A percentile compares a stretch with the other conserved stretches of the same genome.
Evolutionary conservation across 1,139 yeast genomes (phyloP).

Genomic region (Lodderomyces metapsilosis): DNA sequence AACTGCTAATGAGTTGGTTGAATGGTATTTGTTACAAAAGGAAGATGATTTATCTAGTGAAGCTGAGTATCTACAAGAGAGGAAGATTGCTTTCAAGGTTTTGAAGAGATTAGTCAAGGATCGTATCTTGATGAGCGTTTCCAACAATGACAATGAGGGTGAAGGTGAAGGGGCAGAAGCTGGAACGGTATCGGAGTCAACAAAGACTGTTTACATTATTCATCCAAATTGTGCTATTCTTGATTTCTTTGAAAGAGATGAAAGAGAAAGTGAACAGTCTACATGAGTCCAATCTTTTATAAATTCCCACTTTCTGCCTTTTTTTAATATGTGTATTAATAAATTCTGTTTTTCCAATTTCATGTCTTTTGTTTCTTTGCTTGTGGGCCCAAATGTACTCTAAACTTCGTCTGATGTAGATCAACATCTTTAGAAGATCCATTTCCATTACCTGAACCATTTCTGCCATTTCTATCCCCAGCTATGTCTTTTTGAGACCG

Average conservation of each 20-base stretch:
- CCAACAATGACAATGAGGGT: constrained; percentile 43
- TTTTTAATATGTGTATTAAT: constrained; percentile 1
- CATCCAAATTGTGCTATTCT: constrained; percentile 89
- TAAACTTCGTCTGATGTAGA: constrained; percentile 10
- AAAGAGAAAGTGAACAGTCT: constrained; percentile 1
- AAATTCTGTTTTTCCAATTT: not conserved
- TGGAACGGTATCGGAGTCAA: constrained; percentile 19
- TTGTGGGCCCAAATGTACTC: constrained; percentile 10
- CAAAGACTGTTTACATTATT: constrained; percentile 56
- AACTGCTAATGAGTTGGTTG: constrained; percentile 66
- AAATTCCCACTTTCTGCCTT: not conserved
- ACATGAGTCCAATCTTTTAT: too few relatives aligned
- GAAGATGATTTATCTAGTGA: constrained; percentile 73
- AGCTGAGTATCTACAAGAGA: constrained; percentile 68
- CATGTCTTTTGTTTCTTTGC: not conserved
- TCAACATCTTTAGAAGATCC: not conserved
- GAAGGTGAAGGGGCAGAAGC: not conserved
- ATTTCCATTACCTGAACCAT: not conserved
- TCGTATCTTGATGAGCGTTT: constrained; percentile 77
- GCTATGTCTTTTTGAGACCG: constrained; percentile 2
- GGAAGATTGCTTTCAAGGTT: constrained; percentile 74
- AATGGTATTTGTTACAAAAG: constrained; percentile 76
- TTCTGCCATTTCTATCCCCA: not conserved
- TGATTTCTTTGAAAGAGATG: constrained; percentile 46
- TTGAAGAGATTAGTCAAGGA: constrained; percentile 83